These are phyloP conservation scores for Stagonosporopsis chrysanthemi DNA, from an alignment of 2,329 filamentous ascomycete species.

Conservation along the genomic window DNA sequence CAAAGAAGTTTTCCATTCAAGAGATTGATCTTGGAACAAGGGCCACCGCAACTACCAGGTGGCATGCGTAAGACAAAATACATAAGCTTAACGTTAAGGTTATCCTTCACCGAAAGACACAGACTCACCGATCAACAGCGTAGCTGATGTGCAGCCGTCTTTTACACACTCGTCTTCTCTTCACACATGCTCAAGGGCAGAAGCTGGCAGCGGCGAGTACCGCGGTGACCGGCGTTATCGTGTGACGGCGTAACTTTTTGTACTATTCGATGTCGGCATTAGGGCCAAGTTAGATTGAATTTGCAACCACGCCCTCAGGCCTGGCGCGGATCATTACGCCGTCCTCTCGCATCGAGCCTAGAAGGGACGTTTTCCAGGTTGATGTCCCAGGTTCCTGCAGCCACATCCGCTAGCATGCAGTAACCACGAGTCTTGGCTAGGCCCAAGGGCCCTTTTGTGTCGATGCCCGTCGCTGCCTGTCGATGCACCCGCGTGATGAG, in stretches of 20 bases:
- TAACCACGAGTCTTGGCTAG: conserved; percentile 25
- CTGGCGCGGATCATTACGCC: conserved; percentile 13
- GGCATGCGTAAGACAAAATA: background rate
- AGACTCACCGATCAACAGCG: background rate
- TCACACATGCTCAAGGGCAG: background rate
- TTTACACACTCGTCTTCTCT: background rate
- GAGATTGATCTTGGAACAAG: no score
- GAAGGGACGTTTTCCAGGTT: conserved; percentile 14
- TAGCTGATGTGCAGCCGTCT: background rate
- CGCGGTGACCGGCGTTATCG: background rate
- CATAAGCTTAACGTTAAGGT: background rate
- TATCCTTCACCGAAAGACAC: no score
- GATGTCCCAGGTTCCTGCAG: conserved; percentile 22
- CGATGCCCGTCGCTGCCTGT: conserved; percentile 16
- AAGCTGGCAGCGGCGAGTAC: background rate
- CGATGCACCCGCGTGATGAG: conserved; percentile 22
- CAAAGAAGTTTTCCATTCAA: no score
- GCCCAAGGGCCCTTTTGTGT: conserved; percentile 17
- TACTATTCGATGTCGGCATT: background rate
- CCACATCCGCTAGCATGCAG: conserved; percentile 27
- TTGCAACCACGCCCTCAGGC: conserved; percentile 13
- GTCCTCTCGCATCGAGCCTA: conserved; percentile 8
- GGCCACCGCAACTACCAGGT: background rate
- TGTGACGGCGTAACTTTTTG: conserved; percentile 3
- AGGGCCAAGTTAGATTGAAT: conserved; percentile 7